These are phyloP conservation scores for Pisolithus marmoratus DNA, from an alignment of 768 basidiomycete genomes.

Conservation along the genomic window DNA sequence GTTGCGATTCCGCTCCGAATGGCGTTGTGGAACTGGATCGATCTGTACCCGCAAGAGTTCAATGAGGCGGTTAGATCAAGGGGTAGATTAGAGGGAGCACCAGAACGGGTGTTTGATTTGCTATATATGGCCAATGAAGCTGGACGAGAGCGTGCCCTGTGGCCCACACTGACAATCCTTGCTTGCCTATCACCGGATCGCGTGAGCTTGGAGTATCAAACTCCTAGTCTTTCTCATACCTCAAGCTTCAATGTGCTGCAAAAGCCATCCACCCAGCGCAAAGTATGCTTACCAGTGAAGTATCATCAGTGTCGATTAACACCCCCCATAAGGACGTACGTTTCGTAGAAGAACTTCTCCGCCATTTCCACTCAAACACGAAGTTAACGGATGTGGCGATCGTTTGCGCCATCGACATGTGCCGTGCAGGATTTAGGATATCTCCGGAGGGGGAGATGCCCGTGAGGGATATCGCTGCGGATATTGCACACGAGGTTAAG, in stretches of 20 bases:
- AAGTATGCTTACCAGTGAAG: constrained; percentile 11
- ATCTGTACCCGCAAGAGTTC: constrained; percentile 71
- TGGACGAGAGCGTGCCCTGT: constrained; percentile 50
- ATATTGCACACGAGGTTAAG: constrained; percentile 78
- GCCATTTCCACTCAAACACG: constrained; percentile 46
- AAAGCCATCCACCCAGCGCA: constrained; percentile 26
- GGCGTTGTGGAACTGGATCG: constrained; percentile 90
- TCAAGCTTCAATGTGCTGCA: constrained; percentile 24
- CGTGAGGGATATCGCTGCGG: constrained; percentile 57
- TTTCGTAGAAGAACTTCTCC: constrained; percentile 59
- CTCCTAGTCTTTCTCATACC: constrained; percentile 28
- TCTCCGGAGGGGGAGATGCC: constrained; percentile 54
- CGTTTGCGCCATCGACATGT: constrained; percentile 72
- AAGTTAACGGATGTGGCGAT: constrained; percentile 64
- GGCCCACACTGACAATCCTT: constrained; percentile 77
- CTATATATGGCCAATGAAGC: constrained; percentile 47
- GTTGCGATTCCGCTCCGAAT: constrained; percentile 68
- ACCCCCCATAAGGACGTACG: constrained; percentile 35
- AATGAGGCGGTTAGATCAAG: constrained; percentile 61
- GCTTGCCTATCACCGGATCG: constrained; percentile 73
- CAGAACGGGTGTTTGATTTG: constrained; percentile 83
- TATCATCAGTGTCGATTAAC: constrained; percentile 1
- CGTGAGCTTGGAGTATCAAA: constrained; percentile 51
- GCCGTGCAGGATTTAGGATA: constrained; percentile 57
- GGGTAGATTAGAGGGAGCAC: constrained; percentile 68